Conservation (phyloP, 768 basidiomycete species). For the Lyophyllum decastes region DNA sequence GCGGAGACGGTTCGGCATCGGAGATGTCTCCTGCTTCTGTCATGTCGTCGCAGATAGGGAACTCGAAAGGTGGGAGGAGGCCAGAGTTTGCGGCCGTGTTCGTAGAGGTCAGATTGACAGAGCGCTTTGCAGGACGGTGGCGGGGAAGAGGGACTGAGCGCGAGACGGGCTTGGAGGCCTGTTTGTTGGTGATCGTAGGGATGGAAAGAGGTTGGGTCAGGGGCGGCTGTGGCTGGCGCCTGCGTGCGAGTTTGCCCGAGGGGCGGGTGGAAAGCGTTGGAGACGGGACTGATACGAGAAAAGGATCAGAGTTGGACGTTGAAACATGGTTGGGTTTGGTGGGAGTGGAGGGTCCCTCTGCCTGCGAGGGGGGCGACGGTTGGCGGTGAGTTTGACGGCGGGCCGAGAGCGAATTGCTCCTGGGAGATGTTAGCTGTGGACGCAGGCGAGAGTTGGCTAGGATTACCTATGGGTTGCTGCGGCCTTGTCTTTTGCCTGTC, state of each 20-base stretch:
- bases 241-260: constrained; percentile 58
- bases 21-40: constrained; percentile 45
- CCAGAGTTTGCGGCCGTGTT: constrained; percentile 9
- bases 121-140: constrained; percentile 25
- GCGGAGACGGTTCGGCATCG: constrained; percentile 42
- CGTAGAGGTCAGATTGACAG: constrained; percentile 16
- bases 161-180: constrained; percentile 32
- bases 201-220: constrained; percentile 17
- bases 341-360: constrained; percentile 53
- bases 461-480: constrained; percentile 20
- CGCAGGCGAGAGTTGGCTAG: not conserved
- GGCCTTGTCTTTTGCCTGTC: constrained; percentile 29
- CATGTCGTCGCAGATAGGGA: constrained; percentile 76
- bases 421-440: not conserved
- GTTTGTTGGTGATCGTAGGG: constrained; percentile 6
- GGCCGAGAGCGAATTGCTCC: constrained; percentile 14
- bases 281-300: constrained; percentile 21
- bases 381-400: constrained; percentile 55
- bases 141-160: constrained; percentile 54
- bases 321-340: constrained; percentile 39
- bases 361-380: constrained; percentile 74
- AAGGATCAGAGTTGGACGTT: constrained; percentile 32
- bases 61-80: constrained; percentile 32
- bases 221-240: constrained; percentile 39
- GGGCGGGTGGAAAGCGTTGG: constrained; percentile 50